Evolutionary conservation across 768 basidiomycete genomes (phyloP).

Genomic region (Boletus vermiculosoides): DNA sequence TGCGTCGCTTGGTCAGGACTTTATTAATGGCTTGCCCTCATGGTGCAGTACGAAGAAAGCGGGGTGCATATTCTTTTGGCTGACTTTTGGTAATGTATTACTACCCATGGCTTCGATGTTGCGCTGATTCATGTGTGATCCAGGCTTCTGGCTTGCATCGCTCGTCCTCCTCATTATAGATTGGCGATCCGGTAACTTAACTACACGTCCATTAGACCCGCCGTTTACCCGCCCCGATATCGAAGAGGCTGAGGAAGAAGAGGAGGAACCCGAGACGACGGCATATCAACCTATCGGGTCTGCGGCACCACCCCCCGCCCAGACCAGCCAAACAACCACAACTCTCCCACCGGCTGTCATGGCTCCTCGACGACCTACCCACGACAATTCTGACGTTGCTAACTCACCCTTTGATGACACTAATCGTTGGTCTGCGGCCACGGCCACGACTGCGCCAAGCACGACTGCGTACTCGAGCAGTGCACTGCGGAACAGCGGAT

Average conservation of each 20-base stretch:
- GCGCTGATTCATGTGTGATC: constrained; percentile 9
- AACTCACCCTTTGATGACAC: constrained; percentile 52
- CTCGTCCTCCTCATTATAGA: constrained; percentile 64
- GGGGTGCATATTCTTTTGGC: constrained; percentile 86
- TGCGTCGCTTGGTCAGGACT: constrained; percentile 63
- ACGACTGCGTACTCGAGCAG: constrained; percentile 26
- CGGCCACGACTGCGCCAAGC: constrained; percentile 26
- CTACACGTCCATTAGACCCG: constrained; percentile 57
- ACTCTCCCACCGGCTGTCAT: constrained; percentile 7
- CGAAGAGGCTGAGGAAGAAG: constrained; percentile 51
- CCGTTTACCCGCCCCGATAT: constrained; percentile 67
- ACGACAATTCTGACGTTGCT: constrained; percentile 22
- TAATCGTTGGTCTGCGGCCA: constrained; percentile 45
- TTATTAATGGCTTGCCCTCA: constrained; percentile 62
- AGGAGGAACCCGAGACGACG: constrained; percentile 50
- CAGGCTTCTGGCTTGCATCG: constrained; percentile 77
- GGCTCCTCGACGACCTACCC: constrained; percentile 24
- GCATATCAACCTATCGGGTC: constrained; percentile 47
- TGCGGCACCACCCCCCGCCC: constrained; percentile 31
- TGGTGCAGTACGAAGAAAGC: constrained; percentile 96
- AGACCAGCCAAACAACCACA: constrained; percentile 22
- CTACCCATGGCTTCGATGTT: background rate
- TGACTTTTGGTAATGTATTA: constrained; percentile 58
- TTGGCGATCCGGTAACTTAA: constrained; percentile 70
- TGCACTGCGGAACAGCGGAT: constrained; percentile 24